Evolutionary conservation across 352 stramenopile genomes (phyloP), one percentile per base, ranked within the genome.

Genomic region (Globisporangium okanoganense): DNA sequence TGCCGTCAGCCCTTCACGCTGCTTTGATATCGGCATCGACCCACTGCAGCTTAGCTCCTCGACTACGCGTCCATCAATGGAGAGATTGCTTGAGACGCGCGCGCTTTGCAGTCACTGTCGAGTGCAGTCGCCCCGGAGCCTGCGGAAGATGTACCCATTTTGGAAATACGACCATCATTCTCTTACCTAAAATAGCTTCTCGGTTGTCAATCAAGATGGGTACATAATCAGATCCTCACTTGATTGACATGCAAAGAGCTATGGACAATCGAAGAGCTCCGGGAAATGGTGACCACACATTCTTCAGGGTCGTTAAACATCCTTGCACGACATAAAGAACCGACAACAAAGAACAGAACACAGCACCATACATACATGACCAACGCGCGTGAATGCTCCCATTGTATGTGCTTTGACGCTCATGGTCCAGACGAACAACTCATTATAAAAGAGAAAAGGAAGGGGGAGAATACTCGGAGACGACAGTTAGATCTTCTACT

Each of bases 401-500:
- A 45, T 45, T 45, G 18, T 45, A 18, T 45, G 40, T 45, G 20
- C 40, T 45, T 22, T 20, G 16, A 20, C 40, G 40, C 40, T 45
- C 16, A 12, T 45, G 40, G 20, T 45, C 40, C 20, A 45, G 40
- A 45, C 40, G 16, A 45, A 45, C 16, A 45, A 16, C 18, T 45
- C 40, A 45, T 16, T 10, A 45, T 22, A 45, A 18, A 45, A 22
- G 20, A 22, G 20, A 43, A 16, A 45, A 51, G 44, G 31, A 31
- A 50, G 43, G 18, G 24, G n/a, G n/a, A n/a, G n/a, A n/a, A n/a
- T 16, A 51, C 45, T 51, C 31, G 33, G 16, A 44, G 18, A 33
- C 51, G 35, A 58, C 2, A 1, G 52, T 90, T 67, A 96, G 45
- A 96, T 94, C 56, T 73, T 79, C 87, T 85, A 96, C 67, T 96